phyloP scores from a whole-genome alignment of 768 basidiomycete species.

The Glaciozyma antarctica region DNA sequence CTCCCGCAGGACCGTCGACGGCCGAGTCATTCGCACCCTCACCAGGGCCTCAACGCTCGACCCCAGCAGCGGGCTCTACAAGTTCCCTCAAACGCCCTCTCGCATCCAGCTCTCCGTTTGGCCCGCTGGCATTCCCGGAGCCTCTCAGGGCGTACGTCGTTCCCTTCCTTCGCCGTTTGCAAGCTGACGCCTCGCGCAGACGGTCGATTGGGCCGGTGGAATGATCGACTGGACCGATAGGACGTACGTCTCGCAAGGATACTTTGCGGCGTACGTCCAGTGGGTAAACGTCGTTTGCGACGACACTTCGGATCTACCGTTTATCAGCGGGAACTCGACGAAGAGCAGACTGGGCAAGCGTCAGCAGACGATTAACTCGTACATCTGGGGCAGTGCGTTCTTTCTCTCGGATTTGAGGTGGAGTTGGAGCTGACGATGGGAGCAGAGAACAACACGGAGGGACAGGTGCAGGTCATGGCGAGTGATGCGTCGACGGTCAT shows the following conservation, averaged over 20 bases:
- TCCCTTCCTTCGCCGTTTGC: background rate
- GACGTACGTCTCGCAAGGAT: slow-evolving; percentile 34
- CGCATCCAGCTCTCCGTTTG: slow-evolving; percentile 39
- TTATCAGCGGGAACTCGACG: slow-evolving; percentile 8
- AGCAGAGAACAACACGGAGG: slow-evolving; percentile 24
- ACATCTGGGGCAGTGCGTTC: slow-evolving; percentile 25
- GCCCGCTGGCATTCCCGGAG: slow-evolving; percentile 37
- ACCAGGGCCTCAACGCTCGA: slow-evolving; percentile 33
- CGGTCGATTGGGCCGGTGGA: slow-evolving; percentile 40
- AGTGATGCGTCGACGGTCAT: slow-evolving; percentile 23
- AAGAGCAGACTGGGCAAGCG: slow-evolving; percentile 12
- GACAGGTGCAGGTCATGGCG: slow-evolving; percentile 16
- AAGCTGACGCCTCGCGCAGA: slow-evolving; percentile 7
- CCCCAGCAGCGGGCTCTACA: slow-evolving; percentile 19
- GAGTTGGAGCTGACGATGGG: background rate
- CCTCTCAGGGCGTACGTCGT: slow-evolving; percentile 29
- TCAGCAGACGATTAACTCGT: slow-evolving; percentile 9
- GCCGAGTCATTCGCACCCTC: slow-evolving; percentile 34
- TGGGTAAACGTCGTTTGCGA: slow-evolving; percentile 37
- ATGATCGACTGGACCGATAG: slow-evolving; percentile 37
- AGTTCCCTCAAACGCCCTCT: slow-evolving; percentile 39
- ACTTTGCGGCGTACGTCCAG: slow-evolving; percentile 36
- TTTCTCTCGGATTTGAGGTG: background rate
- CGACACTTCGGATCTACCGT: slow-evolving; percentile 16
- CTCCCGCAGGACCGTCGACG: slow-evolving; percentile 15